Evolutionary conservation across 352 stramenopile species (phyloP).

Genomic region (Globisporangium middletonii): DNA sequence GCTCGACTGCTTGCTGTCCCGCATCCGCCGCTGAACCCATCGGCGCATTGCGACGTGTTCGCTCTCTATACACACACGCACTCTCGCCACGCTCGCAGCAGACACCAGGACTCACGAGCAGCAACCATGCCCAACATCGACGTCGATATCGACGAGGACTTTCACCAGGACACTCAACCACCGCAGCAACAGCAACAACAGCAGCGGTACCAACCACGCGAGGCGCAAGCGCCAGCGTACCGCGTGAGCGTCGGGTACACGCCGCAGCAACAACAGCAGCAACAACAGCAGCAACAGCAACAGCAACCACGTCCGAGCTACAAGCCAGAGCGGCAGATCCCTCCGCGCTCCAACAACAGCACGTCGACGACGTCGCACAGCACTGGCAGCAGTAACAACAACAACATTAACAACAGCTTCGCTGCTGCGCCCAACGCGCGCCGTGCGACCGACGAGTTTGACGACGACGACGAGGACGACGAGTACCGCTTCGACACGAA

Average conservation of each 20-base stretch:
- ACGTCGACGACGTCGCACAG: constrained; percentile 12
- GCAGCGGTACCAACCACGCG: constrained; percentile 3
- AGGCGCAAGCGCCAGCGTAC: constrained; percentile 7
- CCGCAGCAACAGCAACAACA: background rate
- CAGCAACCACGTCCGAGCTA: constrained; percentile 6
- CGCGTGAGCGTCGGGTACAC: constrained; percentile 12
- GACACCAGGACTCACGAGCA: background rate
- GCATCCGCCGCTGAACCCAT: no score
- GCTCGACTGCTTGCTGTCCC: no score
- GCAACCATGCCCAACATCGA: constrained; percentile 25
- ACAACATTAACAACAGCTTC: constrained; percentile 15
- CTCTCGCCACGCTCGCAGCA: background rate
- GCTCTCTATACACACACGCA: background rate
- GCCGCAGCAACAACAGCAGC: constrained; percentile 1
- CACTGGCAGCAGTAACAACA: constrained; percentile 20
- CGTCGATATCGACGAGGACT: constrained; percentile 35
- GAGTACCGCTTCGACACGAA: constrained; percentile 14
- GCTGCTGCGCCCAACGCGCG: background rate
- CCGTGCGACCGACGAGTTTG: constrained; percentile 15
- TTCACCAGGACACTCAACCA: constrained; percentile 7
- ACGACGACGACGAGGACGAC: constrained; percentile 25
- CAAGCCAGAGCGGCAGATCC: constrained; percentile 14
- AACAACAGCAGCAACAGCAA: constrained; percentile 4
- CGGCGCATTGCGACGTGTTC: no score
- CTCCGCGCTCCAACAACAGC: constrained; percentile 8